A percentile compares a stretch with the other conserved stretches of the same genome.
phyloP scores from a whole-genome alignment of 2,329 filamentous ascomycete genomes.

The Phoma sp. region DNA sequence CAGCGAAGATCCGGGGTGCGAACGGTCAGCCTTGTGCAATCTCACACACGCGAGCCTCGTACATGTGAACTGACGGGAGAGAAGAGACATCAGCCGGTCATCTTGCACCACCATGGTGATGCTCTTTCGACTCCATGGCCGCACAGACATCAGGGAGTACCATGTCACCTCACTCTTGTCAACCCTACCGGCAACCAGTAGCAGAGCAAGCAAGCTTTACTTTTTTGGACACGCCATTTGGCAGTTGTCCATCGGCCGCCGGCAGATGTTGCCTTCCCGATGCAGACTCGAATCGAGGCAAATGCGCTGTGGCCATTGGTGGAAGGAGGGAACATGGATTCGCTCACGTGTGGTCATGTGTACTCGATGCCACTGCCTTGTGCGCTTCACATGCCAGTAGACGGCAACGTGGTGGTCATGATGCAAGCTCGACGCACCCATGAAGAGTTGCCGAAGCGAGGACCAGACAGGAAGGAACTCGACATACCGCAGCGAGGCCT shows the following conservation, averaged over 20 bases:
- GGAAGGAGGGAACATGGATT: conserved; percentile 9
- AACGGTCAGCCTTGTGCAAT: conserved; percentile 28
- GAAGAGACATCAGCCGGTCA: conserved; percentile 17
- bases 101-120: conserved; percentile 17
- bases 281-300: conserved; percentile 28
- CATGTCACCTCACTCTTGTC: conserved; percentile 5
- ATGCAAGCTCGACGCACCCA: conserved; percentile 7
- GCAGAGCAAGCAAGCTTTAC: not conserved
- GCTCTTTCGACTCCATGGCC: conserved; percentile 6
- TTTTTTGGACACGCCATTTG: conserved; percentile 4
- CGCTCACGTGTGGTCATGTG: conserved; percentile 26
- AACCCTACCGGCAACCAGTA: not conserved
- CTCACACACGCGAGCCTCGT: conserved; percentile 17
- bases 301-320: conserved; percentile 12
- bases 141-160: conserved; percentile 8
- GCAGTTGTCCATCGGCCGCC: not conserved
- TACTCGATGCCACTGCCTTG: conserved; percentile 3
- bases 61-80: conserved; percentile 9
- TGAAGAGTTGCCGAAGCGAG: conserved; percentile 8
- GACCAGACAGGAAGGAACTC: conserved; percentile 9
- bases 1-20: conserved; percentile 25
- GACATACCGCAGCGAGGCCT: conserved; percentile 1
- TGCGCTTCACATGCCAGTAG: conserved; percentile 22
- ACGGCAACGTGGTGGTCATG: conserved; percentile 12
- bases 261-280: conserved; percentile 12